Evolutionary conservation across 768 basidiomycete species (phyloP).

Genomic region (Tulasnella sp.): DNA sequence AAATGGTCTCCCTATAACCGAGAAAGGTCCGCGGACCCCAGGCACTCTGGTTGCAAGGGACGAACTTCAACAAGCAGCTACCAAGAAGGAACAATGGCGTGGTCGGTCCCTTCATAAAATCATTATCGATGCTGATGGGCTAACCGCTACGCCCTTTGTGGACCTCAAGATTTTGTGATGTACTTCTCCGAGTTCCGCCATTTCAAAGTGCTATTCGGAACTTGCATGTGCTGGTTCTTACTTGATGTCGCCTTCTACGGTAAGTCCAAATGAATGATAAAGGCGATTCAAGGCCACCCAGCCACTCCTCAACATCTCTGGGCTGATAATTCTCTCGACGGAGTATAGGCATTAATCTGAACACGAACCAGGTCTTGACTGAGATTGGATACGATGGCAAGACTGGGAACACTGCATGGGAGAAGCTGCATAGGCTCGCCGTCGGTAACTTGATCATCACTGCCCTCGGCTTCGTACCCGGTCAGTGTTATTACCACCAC

Average conservation of each 20-base stretch:
- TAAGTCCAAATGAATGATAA: not conserved
- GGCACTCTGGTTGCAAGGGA: not conserved
- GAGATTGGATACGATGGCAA: slow-evolving; percentile 57
- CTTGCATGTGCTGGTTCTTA: slow-evolving; percentile 60
- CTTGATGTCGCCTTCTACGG: slow-evolving; percentile 50
- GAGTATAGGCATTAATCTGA: slow-evolving; percentile 57
- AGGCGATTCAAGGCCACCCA: too few species aligned
- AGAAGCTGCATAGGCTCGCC: slow-evolving; percentile 55
- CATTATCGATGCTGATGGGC: too few species aligned
- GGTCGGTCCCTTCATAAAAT: slow-evolving; percentile 28
- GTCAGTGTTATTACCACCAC: too few species aligned
- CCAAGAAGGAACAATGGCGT: slow-evolving; percentile 42
- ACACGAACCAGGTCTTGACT: slow-evolving; percentile 50
- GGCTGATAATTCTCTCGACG: too few species aligned
- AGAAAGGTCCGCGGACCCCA: not conserved
- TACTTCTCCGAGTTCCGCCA: slow-evolving; percentile 71
- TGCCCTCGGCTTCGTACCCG: slow-evolving; percentile 65
- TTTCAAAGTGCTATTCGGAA: slow-evolving; percentile 53
- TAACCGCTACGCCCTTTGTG: not conserved
- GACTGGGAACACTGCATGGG: slow-evolving; percentile 42
- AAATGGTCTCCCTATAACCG: not conserved
- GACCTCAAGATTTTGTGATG: slow-evolving; percentile 44
- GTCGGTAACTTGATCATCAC: slow-evolving; percentile 62
- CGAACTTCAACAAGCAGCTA: not conserved
- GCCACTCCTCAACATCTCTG: too few species aligned